A percentile compares a stretch with the other conserved stretches of the same genome.
Conservation (phyloP, 2,329 filamentous ascomycete species). For the Clarireedia hainanense region DNA sequence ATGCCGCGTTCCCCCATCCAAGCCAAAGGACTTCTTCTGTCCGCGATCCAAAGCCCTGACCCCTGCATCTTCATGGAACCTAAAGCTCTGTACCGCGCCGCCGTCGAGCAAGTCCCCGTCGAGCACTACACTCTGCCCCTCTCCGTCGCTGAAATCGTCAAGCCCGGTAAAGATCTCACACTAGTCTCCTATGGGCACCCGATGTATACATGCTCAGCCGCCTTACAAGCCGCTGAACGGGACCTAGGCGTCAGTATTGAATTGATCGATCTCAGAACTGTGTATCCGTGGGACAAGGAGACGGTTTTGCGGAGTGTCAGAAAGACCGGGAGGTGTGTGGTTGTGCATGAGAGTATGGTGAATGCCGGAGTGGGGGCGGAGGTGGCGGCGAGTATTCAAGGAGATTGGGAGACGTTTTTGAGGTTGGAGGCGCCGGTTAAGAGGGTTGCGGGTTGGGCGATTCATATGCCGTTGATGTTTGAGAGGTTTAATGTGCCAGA, state of each 20-base stretch:
- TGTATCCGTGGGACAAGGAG: slow-evolving; percentile 66
- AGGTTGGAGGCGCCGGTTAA: slow-evolving; percentile 62
- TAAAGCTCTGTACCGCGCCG: slow-evolving; percentile 65
- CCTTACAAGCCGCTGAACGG: slow-evolving; percentile 59
- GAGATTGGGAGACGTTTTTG: slow-evolving; percentile 52
- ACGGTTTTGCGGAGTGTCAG: slow-evolving; percentile 58
- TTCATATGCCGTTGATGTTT: slow-evolving; percentile 57
- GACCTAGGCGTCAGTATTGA: slow-evolving; percentile 59
- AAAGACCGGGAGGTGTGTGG: slow-evolving; percentile 61
- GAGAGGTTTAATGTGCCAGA: slow-evolving; percentile 62
- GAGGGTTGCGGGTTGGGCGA: slow-evolving; percentile 62
- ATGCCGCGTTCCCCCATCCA: slow-evolving; percentile 63
- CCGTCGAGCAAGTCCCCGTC: slow-evolving; percentile 65
- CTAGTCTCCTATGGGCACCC: slow-evolving; percentile 65
- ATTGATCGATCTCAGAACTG: slow-evolving; percentile 61
- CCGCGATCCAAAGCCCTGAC: slow-evolving; percentile 55
- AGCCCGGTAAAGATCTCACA: slow-evolving; percentile 58
- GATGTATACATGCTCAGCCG: slow-evolving; percentile 58
- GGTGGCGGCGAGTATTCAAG: slow-evolving; percentile 64
- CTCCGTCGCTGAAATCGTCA: slow-evolving; percentile 60
- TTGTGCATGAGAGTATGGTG: slow-evolving; percentile 70
- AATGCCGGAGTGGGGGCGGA: slow-evolving; percentile 68
- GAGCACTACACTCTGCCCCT: slow-evolving; percentile 59
- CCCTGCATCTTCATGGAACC: slow-evolving; percentile 71
- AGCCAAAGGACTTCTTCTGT: slow-evolving; percentile 61